Conservation (phyloP, 805 yeast species). For the Tetrapisispora pingtungensis region DNA sequence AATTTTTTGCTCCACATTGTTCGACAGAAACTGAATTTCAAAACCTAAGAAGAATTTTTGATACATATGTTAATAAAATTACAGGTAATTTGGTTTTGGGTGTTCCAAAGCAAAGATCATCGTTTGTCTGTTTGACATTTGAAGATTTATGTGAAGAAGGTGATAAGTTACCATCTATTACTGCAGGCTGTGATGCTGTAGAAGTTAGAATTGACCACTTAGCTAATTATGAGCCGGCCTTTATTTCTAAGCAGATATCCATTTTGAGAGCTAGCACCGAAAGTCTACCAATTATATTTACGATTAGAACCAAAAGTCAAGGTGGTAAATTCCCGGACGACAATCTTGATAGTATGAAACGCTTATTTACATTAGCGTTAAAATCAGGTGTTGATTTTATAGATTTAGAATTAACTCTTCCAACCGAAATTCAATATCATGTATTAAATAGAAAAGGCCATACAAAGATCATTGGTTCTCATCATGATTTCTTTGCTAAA, state of each 20-base stretch:
- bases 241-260: conserved; percentile 67
- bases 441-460: conserved; percentile 44
- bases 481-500: conserved; percentile 60
- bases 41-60: conserved; percentile 49
- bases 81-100: conserved; percentile 40
- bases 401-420: conserved; percentile 68
- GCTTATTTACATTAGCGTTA: conserved; percentile 51
- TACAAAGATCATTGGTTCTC: conserved; percentile 73
- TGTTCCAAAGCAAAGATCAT: conserved; percentile 38
- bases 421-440: conserved; percentile 43
- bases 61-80: conserved; percentile 46
- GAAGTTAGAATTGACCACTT: conserved; percentile 75
- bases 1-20: conserved; percentile 71
- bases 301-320: conserved; percentile 66
- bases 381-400: conserved; percentile 72
- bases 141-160: conserved; percentile 43
- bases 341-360: conserved; percentile 37
- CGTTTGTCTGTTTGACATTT: conserved; percentile 63
- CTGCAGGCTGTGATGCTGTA: conserved; percentile 69
- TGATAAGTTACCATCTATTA: conserved; percentile 41
- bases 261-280: conserved; percentile 50
- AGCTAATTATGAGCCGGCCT: conserved; percentile 38
- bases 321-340: conserved; percentile 74
- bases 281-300: conserved; percentile 68
- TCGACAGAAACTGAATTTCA: conserved; percentile 42